These are phyloP conservation scores for Tilletia walkeri DNA, from an alignment of 1,284 basidiomycete species.

Conservation along the genomic window DNA sequence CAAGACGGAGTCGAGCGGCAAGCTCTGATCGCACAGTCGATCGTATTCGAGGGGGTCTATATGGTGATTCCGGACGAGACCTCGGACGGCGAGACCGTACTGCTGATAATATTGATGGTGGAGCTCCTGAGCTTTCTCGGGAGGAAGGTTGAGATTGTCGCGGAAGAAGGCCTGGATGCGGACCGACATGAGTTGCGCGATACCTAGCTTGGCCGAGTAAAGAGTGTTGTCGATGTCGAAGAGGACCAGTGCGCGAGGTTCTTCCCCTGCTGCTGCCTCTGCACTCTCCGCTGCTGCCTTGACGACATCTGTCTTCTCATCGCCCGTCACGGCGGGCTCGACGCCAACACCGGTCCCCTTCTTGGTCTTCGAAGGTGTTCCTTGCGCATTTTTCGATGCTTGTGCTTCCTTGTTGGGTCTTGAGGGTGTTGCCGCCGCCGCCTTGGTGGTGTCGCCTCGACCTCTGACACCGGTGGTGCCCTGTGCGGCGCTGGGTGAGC, in stretches of 20 bases:
- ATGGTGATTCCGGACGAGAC: conserved; percentile 73
- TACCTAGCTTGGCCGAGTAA: conserved; percentile 61
- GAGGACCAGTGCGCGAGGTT: conserved; percentile 36
- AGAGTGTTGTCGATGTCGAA: conserved; percentile 82
- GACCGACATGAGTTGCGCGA: conserved; percentile 74
- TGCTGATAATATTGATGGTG: conserved; percentile 72
- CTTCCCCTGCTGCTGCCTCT: neutral
- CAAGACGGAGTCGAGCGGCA: conserved; percentile 79
- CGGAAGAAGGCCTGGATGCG: conserved; percentile 80
- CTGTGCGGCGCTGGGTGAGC: neutral
- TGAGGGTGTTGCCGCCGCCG: neutral
- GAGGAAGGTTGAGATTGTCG: conserved; percentile 64
- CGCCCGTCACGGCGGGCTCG: neutral
- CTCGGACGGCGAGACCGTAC: conserved; percentile 81
- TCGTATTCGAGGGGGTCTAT: conserved; percentile 86
- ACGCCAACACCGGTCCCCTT: neutral
- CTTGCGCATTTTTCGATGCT: neutral
- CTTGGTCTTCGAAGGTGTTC: neutral
- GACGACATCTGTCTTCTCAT: neutral
- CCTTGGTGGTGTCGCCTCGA: neutral
- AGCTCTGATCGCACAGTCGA: conserved; percentile 74
- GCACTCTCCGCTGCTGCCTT: neutral
- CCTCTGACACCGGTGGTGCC: too few species aligned
- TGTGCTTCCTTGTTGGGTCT: neutral
- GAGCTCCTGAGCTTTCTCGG: conserved; percentile 70